Conservation (phyloP, 1,284 basidiomycete genomes). For the Cerrena zonata region DNA sequence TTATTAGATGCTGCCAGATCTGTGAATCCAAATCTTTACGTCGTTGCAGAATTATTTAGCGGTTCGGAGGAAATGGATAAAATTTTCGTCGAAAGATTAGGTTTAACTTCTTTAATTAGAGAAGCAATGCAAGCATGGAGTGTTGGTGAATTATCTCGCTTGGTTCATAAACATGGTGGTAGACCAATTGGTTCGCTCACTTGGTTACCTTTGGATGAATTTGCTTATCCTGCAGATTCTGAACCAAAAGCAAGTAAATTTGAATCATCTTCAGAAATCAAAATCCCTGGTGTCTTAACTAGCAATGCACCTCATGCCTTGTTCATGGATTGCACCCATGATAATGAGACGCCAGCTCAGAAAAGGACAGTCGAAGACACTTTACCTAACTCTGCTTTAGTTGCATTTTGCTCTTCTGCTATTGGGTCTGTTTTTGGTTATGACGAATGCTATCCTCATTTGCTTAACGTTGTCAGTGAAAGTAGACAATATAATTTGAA, state of each 20-base stretch:
- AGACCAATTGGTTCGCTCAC: conserved; percentile 73
- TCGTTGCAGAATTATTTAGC: conserved; percentile 95
- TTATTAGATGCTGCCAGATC: conserved; percentile 89
- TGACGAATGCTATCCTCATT: conserved; percentile 91
- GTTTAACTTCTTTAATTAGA: conserved; percentile 86
- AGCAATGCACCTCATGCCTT: conserved; percentile 94
- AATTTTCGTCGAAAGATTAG: conserved; percentile 82
- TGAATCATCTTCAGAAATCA: no score
- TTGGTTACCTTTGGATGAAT: no score
- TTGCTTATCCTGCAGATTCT: no score
- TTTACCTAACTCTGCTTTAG: conserved; percentile 81
- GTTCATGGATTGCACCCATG: conserved; percentile 91
- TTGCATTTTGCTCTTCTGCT: conserved; percentile 80
- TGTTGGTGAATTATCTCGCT: conserved; percentile 78
- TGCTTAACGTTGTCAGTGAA: conserved; percentile 82
- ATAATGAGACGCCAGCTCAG: conserved; percentile 85
- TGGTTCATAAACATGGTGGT: conserved; percentile 83
- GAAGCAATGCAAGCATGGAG: conserved; percentile 88
- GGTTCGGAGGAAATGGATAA: conserved; percentile 91
- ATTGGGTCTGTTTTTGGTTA: conserved; percentile 92
- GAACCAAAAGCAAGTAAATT: no score
- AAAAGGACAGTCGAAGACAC: conserved; percentile 91
- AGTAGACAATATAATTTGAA: conserved; percentile 78
- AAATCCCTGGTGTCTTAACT: no score
- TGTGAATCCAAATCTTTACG: conserved; percentile 86